These are phyloP conservation scores for Karstenula rhodostoma DNA, from an alignment of 2,329 filamentous ascomycete genomes.

Conservation along the genomic window DNA sequence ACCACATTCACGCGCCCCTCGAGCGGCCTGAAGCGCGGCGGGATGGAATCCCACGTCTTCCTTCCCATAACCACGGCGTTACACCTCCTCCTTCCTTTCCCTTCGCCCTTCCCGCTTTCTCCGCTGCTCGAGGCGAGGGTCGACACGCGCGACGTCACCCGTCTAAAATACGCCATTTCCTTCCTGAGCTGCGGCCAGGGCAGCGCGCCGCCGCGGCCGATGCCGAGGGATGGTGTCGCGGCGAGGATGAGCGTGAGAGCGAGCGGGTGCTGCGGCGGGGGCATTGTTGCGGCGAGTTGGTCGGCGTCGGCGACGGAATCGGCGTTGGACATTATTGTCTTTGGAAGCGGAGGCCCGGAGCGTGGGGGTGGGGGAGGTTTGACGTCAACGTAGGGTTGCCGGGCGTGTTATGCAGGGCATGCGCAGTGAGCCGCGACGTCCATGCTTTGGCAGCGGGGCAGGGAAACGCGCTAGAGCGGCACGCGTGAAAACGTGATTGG, in stretches of 20 bases:
- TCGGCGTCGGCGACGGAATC: conserved; percentile 1
- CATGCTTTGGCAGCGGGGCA: conserved; percentile 15
- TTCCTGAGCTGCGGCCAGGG: conserved; percentile 89
- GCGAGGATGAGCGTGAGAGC: conserved; percentile 90
- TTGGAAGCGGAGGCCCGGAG: not conserved
- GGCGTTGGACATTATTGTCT: conserved; percentile 3
- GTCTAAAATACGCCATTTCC: conserved; percentile 95
- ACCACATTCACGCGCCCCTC: conserved; percentile 83
- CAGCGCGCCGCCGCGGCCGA: conserved; percentile 78
- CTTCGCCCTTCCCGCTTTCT: too few species aligned
- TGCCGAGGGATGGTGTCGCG: conserved; percentile 90
- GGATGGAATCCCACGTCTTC: conserved; percentile 95
- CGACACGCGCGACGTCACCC: conserved; percentile 76
- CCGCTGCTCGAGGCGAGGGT: conserved; percentile 35
- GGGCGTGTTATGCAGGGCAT: not conserved
- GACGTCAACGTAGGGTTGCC: not conserved
- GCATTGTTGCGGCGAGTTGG: conserved; percentile 15
- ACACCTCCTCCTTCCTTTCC: too few species aligned
- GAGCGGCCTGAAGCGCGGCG: conserved; percentile 78
- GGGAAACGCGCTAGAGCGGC: conserved; percentile 26
- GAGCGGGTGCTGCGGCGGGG: conserved; percentile 47
- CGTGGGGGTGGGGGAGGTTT: not conserved
- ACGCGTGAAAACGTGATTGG: conserved; percentile 36
- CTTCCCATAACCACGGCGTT: conserved; percentile 93
- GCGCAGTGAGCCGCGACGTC: not conserved